phyloP scores from a whole-genome alignment of 768 basidiomycete genomes.

The Dioszegia hungarica region DNA sequence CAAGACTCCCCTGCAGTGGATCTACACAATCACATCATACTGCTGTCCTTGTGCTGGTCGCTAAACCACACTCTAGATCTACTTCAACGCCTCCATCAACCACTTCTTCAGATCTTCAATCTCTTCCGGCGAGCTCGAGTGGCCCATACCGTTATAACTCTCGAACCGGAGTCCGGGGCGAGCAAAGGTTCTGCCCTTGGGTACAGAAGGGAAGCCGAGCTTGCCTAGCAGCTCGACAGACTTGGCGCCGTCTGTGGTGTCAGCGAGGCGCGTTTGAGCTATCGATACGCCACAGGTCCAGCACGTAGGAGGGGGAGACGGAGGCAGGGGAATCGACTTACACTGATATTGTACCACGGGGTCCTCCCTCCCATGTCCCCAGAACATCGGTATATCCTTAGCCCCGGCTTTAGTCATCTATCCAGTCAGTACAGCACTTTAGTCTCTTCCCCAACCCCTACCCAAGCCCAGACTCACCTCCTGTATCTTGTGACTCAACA shows the following conservation, averaged over 20 bases:
- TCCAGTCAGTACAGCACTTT: no score
- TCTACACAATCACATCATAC: no score
- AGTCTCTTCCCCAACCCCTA: background rate
- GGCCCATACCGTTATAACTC: conserved; percentile 63
- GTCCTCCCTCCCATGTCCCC: conserved; percentile 77
- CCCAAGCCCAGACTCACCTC: conserved; percentile 40
- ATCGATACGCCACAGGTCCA: background rate
- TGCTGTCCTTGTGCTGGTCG: no score
- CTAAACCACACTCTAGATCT: background rate
- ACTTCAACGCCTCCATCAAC: conserved; percentile 55
- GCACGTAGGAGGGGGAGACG: background rate
- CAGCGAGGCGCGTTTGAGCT: background rate
- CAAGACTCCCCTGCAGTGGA: no score
- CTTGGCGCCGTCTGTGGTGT: conserved; percentile 49
- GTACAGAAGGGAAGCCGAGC: conserved; percentile 53
- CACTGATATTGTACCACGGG: conserved; percentile 62
- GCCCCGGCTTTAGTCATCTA: conserved; percentile 64
- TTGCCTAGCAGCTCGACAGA: conserved; percentile 59
- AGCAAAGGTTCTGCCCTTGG: conserved; percentile 25
- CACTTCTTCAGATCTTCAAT: conserved; percentile 66
- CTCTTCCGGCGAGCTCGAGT: conserved; percentile 63
- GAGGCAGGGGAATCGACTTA: conserved; percentile 15
- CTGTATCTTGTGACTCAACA: conserved; percentile 59
- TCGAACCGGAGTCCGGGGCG: conserved; percentile 63
- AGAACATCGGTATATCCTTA: conserved; percentile 68